phyloP scores from a whole-genome alignment of 257 asterid genomes.

The Haberlea rhodopensis region DNA sequence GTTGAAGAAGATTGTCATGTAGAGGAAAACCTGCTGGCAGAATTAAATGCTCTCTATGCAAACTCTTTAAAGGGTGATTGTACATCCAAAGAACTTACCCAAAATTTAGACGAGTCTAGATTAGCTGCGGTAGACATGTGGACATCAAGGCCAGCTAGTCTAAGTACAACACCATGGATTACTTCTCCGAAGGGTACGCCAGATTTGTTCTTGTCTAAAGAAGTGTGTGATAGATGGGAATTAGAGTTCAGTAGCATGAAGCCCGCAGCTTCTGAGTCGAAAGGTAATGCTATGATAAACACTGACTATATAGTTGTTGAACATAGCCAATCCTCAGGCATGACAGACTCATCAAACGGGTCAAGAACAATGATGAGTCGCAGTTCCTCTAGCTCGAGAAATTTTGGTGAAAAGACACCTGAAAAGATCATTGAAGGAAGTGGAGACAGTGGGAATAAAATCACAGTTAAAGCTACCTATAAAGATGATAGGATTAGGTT shows the following conservation, averaged over 20 bases:
- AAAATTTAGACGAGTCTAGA: constrained; percentile 25
- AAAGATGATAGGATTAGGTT: constrained; percentile 42
- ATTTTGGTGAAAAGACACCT: constrained; percentile 27
- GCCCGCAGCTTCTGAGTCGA: constrained; percentile 23
- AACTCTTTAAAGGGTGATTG: constrained; percentile 16
- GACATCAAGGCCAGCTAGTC: constrained; percentile 35
- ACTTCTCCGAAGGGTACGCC: constrained; percentile 25
- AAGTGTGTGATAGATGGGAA: constrained; percentile 19
- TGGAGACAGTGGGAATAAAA: constrained; percentile 31
- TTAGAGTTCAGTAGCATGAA: constrained; percentile 2
- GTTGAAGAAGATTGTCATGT: constrained; percentile 34
- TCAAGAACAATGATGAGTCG: constrained; percentile 31
- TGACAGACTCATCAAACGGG: constrained; percentile 44
- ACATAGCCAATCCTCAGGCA: constrained; percentile 36
- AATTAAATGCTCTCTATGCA: constrained; percentile 7
- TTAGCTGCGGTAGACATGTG: constrained; percentile 38
- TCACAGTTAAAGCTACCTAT: constrained; percentile 44
- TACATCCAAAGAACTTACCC: constrained; percentile 9
- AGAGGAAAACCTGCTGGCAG: constrained; percentile 23
- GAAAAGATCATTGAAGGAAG: constrained; percentile 16
- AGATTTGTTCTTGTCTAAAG: constrained; percentile 27
- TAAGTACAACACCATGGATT: constrained; percentile 30
- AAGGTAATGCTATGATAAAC: constrained; percentile 4
- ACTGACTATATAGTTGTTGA: constrained; percentile 25
- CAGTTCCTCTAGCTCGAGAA: constrained; percentile 36